Base-by-base conservation (phyloP, 148 eudicot genomes). In the Rhododendron williamsianum region DNA sequence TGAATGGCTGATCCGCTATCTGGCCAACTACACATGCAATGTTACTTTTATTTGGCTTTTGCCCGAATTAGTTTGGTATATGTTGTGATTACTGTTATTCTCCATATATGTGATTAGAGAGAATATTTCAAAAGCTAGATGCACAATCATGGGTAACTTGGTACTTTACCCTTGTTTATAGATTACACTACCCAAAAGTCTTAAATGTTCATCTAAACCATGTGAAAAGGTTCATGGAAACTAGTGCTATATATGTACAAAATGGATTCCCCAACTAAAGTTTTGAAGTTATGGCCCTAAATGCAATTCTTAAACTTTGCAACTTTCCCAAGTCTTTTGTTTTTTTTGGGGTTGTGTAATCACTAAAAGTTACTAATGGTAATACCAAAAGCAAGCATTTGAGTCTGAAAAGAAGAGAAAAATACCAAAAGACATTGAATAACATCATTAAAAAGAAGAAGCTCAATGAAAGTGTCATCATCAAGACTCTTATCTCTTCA, bases 361-460 rank as follows among this genome's bases (percentile, higher is more conserved):
- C 6, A 48, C 18, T 12, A 78, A 48, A 78, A 78, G 81, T 27
- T 78, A 78, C 12, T 43, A 4, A 65, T 67, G 16, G 56, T 82
- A 82, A 45, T 48, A 43, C 54, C 36, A 19, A 80, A 67, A 85
- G 19, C 74, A 69, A 48, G 79, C 60, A 78, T 23, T 41, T 33
- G 69, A 69, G 76, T 60, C 67, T 67, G 21, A 58, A 87, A 87
- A 87, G 85, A 69, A 27, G 74, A 69, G 38, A 27, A 30, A 85
- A 87, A 52, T 80, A 83, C 60, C 27, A 77, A 82, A 41, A 81
- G 67, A 67, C 82, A 41, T 51, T 51, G 49, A 67, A 90, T 86
- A n/a, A 84, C 86, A 87, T 65, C 89, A 81, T 86, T 86, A 41
- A 87, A 86, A 87, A 83, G 33, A 84, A 51, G 56, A 16, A 54